Evolutionary conservation across 352 stramenopile genomes (phyloP), one percentile per base, ranked within the genome.

Genomic region (Phytophthora palmivora): DNA sequence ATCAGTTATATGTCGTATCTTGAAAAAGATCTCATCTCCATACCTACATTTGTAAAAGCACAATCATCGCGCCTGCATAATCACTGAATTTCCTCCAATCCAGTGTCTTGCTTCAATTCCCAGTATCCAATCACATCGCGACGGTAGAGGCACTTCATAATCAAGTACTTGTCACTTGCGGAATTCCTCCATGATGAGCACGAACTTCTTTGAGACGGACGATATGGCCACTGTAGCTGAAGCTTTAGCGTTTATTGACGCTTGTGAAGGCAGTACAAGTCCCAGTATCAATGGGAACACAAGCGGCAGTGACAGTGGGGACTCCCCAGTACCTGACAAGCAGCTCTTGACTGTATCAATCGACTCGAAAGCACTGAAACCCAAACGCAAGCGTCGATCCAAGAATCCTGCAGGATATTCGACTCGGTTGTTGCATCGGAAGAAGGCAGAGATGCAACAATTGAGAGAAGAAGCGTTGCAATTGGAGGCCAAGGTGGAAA

Each of bases 161-260:
- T 14, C 39, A n/a, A n/a, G n/a, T n/a, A n/a, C n/a, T n/a, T n/a
- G 15, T 14, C 54, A 67, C 15, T 47, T 26, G n/a, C n/a, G 16
- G 19, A 57, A 47, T 44, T 46, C 22, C 22, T 10, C 32, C 19
- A 34, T 9, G 2, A 66, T 66, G 59, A 44, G n/a, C 8, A 26
- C 44, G 21, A 19, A 28, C 4, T 36, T 67, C 10, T 28, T 67
- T 2, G 60, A 67, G 4, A 41, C 60, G 1, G 54, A 74, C 7
- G 54, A 58, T 26, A n/a, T 61, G 30, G 66, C 61, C 38, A 74
- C 66, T 12, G 48, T 75, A 19, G 59, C 46, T 10, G 67, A 70
- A 48, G 62, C 67, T n/a, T 26, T 75, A 37, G 67, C 67, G 14
- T 75, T 75, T 22, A 75, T 75, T 24, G 67, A 75, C 24, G 46